A percentile compares a stretch with the other conserved stretches of the same genome.
Evolutionary conservation across 1,139 yeast species (phyloP).

Genomic region (Scheffersomyces cryptocercus): DNA sequence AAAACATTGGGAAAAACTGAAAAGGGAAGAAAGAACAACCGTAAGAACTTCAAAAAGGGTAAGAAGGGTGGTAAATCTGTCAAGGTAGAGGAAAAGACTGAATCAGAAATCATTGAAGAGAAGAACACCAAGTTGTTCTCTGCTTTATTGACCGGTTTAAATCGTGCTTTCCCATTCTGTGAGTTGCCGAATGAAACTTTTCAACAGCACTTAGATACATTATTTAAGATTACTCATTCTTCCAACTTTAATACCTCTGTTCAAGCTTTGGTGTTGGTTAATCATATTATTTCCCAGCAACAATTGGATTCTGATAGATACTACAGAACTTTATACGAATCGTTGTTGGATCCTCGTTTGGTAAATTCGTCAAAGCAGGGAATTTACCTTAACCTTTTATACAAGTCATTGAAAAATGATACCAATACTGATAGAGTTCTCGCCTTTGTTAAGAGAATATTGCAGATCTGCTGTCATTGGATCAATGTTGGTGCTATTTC

Average conservation of each 20-base stretch:
- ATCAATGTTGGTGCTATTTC: slow-evolving; percentile 82
- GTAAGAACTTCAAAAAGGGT: slow-evolving; percentile 52
- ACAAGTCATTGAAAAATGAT: slow-evolving; percentile 81
- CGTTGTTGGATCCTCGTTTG: slow-evolving; percentile 82
- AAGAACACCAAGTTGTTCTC: slow-evolving; percentile 83
- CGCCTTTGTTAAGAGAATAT: slow-evolving; percentile 89
- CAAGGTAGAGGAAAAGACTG: slow-evolving; percentile 63
- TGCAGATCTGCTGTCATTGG: slow-evolving; percentile 87
- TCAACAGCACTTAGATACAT: slow-evolving; percentile 75
- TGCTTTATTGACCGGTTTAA: slow-evolving; percentile 90
- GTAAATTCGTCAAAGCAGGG: slow-evolving; percentile 85
- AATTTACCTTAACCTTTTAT: slow-evolving; percentile 80
- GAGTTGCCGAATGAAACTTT: slow-evolving; percentile 71
- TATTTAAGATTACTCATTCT: slow-evolving; percentile 89
- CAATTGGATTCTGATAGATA: slow-evolving; percentile 68
- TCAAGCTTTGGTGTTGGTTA: slow-evolving; percentile 84
- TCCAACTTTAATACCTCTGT: slow-evolving; percentile 92
- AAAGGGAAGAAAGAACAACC: slow-evolving; percentile 54
- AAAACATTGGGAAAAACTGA: slow-evolving; percentile 41
- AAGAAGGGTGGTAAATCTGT: slow-evolving; percentile 83
- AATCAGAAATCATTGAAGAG: slow-evolving; percentile 75
- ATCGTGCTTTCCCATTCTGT: slow-evolving; percentile 95
- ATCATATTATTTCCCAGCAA: slow-evolving; percentile 68
- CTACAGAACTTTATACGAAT: slow-evolving; percentile 87
- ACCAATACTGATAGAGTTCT: slow-evolving; percentile 63